Base-by-base conservation (phyloP, 2,329 filamentous ascomycete genomes). In the Epichloe uncinata region DNA sequence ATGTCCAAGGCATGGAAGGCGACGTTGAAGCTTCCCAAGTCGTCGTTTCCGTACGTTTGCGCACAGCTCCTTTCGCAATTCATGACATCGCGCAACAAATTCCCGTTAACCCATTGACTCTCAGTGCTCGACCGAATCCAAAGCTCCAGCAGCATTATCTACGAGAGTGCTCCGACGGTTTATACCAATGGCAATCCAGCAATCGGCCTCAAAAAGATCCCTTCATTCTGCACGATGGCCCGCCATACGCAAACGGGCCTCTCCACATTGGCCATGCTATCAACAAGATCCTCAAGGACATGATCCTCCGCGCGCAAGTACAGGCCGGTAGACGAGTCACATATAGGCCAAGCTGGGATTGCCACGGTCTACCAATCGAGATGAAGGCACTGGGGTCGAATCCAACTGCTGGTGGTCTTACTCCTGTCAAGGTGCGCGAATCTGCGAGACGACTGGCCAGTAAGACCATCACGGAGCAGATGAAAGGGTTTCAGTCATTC, bases 241-340 rank as follows among this genome's bases (percentile, higher is more conserved):
- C 93, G 0, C 93, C 93, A 0, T 98, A 97, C 65, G 93, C 93
- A 55, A 98, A 98, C 69, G 93, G 93, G 13, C 78, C 77, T 42
- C 77, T 98, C 9, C 93, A 98, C 62, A 81, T 94, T 53, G 93
- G 93, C 3, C 93, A 98, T 72, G 89, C 93, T 36, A 72, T 98
- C 62, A 98, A 98, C 69, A 98, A 98, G 70, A 84, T 97, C 58
- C 74, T 95, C 52, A 98, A 98, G 72, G 93, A 98, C 67, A 86
- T 97, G 60, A 87, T 95, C 54, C 75, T 89, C 58, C 80, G 93
- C 40, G 81, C 84, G 53, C 82, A 95, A 69, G 71, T 97, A 53
- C 81, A 86, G 53, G 77, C 84, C 61, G 93, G 75, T 58, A 59
- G 58, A 60, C 75, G 79, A 54, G 82, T 97, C 35, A 74, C 81